A percentile compares a stretch with the other conserved stretches of the same genome.
phyloP scores from a whole-genome alignment of 768 basidiomycete genomes.

The Amanita jacksonii region DNA sequence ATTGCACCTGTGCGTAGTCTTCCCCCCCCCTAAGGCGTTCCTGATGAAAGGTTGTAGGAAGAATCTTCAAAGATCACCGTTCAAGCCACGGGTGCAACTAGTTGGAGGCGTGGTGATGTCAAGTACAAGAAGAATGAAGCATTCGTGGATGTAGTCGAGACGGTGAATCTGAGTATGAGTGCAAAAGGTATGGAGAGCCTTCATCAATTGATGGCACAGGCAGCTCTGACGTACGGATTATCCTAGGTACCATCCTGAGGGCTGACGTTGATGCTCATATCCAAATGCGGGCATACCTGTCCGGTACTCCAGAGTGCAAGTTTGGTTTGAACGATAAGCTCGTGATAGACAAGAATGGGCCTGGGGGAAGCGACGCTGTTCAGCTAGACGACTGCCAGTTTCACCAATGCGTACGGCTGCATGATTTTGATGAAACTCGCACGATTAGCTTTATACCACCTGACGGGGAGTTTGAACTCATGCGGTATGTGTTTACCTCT shows the following conservation, averaged over 20 bases:
- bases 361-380: slow-evolving; percentile 66
- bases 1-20: slow-evolving; percentile 58
- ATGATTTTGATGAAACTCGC: slow-evolving; percentile 88
- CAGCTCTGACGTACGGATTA: too few species aligned
- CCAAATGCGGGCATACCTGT: slow-evolving; percentile 94
- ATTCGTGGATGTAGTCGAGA: slow-evolving; percentile 99
- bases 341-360: slow-evolving; percentile 82
- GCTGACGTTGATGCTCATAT: slow-evolving; percentile 98
- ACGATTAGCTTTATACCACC: slow-evolving; percentile 98
- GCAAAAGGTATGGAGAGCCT: slow-evolving; percentile 85
- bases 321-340: slow-evolving; percentile 98
- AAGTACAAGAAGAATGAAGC: slow-evolving; percentile 99
- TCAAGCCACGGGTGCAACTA: slow-evolving; percentile 94
- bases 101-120: slow-evolving; percentile 92
- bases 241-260: slow-evolving; percentile 73
- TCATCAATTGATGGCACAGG: too few species aligned
- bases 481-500: slow-evolving; percentile 52
- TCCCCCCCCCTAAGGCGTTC: neutral
- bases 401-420: slow-evolving; percentile 94
- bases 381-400: slow-evolving; percentile 98
- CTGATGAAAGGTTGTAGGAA: slow-evolving; percentile 44
- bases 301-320: slow-evolving; percentile 97
- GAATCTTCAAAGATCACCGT: slow-evolving; percentile 95
- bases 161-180: slow-evolving; percentile 93
- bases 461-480: slow-evolving; percentile 97